Conservation (phyloP, 352 stramenopile genomes). For the Globisporangium ultimum region DNA sequence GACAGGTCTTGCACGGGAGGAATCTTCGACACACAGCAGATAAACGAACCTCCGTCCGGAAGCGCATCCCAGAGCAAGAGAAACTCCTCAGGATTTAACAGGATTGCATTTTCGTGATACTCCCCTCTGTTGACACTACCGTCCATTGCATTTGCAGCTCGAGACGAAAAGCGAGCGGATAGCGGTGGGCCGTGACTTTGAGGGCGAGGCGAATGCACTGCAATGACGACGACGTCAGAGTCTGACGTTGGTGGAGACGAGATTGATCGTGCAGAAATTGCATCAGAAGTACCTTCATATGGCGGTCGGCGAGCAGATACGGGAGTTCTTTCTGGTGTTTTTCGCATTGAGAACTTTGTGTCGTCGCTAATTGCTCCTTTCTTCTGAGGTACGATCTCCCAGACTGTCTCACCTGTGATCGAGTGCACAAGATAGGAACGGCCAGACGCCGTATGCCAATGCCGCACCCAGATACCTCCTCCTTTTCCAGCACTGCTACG, state of each 20-base stretch:
- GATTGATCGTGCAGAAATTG: not conserved
- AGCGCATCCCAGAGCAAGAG: constrained; percentile 47
- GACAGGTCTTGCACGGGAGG: constrained; percentile 33
- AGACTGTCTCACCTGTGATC: constrained; percentile 60
- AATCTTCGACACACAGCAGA: constrained; percentile 55
- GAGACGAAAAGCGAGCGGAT: constrained; percentile 4
- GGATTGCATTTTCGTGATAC: not conserved
- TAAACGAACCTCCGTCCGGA: constrained; percentile 53
- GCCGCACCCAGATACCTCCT: constrained; percentile 52
- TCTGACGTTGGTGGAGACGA: constrained; percentile 26
- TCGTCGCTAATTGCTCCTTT: not conserved
- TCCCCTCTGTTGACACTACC: not conserved
- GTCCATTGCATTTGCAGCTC: not conserved
- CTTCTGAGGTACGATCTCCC: constrained; percentile 39
- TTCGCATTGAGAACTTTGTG: not conserved
- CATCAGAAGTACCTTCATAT: not conserved
- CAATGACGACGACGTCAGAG: constrained; percentile 32
- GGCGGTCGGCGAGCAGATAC: constrained; percentile 9
- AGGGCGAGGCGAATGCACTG: constrained; percentile 4
- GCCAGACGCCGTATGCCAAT: constrained; percentile 48
- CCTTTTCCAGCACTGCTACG: constrained; percentile 12
- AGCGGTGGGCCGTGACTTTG: not conserved
- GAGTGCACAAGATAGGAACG: constrained; percentile 69
- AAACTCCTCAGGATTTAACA: constrained; percentile 34
- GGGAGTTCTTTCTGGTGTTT: not conserved